Percentiles rank a stretch among this genome's conserved stretches.
Evolutionary conservation across 73 alveolate species (phyloP).

Genomic region (Blepharisma stoltei): DNA sequence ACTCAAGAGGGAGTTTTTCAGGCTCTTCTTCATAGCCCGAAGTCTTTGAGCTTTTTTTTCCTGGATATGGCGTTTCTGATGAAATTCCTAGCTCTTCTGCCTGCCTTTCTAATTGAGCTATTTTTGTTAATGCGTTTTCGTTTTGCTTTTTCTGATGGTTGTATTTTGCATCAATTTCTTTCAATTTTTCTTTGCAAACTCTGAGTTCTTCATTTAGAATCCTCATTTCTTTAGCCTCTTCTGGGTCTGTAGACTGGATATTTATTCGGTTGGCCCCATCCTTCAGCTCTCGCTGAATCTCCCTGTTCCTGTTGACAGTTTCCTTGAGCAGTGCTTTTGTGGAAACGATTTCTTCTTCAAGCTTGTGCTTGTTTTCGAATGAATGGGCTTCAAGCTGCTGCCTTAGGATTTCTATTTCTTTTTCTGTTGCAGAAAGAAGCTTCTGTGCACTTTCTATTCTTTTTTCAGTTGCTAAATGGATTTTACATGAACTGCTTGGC

Average conservation of each 20-base stretch:
- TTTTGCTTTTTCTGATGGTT: not conserved
- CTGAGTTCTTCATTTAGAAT: not conserved
- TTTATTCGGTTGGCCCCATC: not conserved
- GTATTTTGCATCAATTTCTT: constrained; percentile 4
- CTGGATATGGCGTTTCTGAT: not conserved
- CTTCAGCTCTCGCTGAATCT: not conserved
- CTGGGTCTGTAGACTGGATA: not conserved
- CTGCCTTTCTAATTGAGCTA: not conserved
- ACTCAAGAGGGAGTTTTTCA: not conserved
- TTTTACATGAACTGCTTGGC: not conserved
- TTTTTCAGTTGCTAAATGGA: not conserved
- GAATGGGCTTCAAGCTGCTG: not conserved
- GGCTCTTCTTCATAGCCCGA: not conserved
- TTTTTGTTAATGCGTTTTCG: not conserved
- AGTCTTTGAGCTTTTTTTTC: not conserved
- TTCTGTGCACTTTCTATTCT: constrained; percentile 6
- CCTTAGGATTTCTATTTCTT: constrained; percentile 1
- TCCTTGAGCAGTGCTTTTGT: not conserved
- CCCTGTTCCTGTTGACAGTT: not conserved
- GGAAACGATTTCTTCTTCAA: constrained; percentile 24
- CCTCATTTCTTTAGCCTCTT: constrained; percentile 12
- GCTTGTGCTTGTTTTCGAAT: not conserved
- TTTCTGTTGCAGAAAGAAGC: constrained; percentile 10
- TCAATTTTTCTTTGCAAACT: constrained; percentile 9
- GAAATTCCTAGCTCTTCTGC: not conserved